Conservation (phyloP, 345 rosid genomes). For the Carallia brachiata region DNA sequence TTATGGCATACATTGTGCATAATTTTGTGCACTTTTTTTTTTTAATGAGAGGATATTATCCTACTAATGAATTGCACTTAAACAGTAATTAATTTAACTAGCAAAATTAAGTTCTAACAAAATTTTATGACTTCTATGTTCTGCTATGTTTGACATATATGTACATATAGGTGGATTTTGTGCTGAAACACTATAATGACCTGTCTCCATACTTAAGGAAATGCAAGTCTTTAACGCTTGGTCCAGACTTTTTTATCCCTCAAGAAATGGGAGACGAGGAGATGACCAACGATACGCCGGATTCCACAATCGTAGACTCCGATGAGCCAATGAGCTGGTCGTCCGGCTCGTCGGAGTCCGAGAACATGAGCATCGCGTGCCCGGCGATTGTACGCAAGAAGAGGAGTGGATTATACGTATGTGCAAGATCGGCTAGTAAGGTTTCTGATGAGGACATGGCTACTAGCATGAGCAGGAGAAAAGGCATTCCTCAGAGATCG, state of each 20-base stretch:
- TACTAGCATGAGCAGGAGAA: slow-evolving; percentile 69
- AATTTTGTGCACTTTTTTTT: too few relatives aligned
- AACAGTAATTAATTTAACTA: too few relatives aligned
- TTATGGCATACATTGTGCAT: too few relatives aligned
- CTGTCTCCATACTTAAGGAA: slow-evolving; percentile 58
- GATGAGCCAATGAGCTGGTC: slow-evolving; percentile 83
- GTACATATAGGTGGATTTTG: slow-evolving; percentile 67
- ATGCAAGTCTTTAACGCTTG: slow-evolving; percentile 66
- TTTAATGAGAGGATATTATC: too few relatives aligned
- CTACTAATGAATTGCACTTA: too few relatives aligned
- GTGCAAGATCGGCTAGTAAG: slow-evolving; percentile 53
- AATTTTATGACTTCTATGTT: too few relatives aligned
- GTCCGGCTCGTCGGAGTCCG: slow-evolving; percentile 56
- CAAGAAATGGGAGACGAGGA: slow-evolving; percentile 77
- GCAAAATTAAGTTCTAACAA: too few relatives aligned
- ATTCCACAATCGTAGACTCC: slow-evolving; percentile 68
- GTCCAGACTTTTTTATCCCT: slow-evolving; percentile 87
- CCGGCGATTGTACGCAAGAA: slow-evolving; percentile 67
- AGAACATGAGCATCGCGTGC: slow-evolving; percentile 35
- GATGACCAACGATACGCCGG: slow-evolving; percentile 48
- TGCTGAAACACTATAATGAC: slow-evolving; percentile 73
- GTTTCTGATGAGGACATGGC: slow-evolving; percentile 60
- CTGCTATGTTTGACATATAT: not conserved
- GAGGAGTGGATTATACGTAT: slow-evolving; percentile 56
- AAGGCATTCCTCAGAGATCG: slow-evolving; percentile 92